Conservation (phyloP, 2,329 filamentous ascomycete species). For the Didymellaceae sp. region DNA sequence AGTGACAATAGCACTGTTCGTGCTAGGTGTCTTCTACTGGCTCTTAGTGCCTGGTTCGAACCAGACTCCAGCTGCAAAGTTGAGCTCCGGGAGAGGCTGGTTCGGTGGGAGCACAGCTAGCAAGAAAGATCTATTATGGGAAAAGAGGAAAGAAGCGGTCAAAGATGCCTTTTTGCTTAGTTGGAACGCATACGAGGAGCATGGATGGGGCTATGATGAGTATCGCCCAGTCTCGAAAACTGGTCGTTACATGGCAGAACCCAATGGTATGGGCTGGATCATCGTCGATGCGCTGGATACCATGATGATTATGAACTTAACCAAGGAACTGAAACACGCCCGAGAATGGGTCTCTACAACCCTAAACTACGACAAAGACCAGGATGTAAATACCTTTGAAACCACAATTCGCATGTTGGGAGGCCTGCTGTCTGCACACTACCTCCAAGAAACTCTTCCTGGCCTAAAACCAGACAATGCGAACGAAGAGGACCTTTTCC, state of each 20-base stretch:
- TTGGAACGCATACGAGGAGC: slow-evolving; percentile 89
- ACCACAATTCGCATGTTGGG: slow-evolving; percentile 98
- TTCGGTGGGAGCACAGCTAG: slow-evolving; percentile 31
- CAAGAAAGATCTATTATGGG: slow-evolving; percentile 65
- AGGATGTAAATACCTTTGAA: slow-evolving; percentile 97
- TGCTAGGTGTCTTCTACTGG: slow-evolving; percentile 71
- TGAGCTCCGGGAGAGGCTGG: slow-evolving; percentile 42
- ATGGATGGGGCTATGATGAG: slow-evolving; percentile 96
- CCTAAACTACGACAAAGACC: slow-evolving; percentile 86
- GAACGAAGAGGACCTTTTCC: slow-evolving; percentile 85
- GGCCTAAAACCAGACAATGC: slow-evolving; percentile 76
- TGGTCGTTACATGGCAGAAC: slow-evolving; percentile 78
- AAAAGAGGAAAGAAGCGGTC: slow-evolving; percentile 76
- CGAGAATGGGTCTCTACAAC: slow-evolving; percentile 85
- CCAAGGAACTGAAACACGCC: slow-evolving; percentile 80
- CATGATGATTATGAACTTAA: slow-evolving; percentile 97
- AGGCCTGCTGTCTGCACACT: slow-evolving; percentile 89
- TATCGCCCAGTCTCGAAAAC: slow-evolving; percentile 83
- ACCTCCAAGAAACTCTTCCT: slow-evolving; percentile 84
- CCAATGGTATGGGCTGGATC: slow-evolving; percentile 93
- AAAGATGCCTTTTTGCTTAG: slow-evolving; percentile 89
- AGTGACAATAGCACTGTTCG: slow-evolving; percentile 58
- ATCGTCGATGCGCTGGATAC: slow-evolving; percentile 96
- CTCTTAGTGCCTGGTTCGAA: slow-evolving; percentile 59
- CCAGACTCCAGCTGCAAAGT: slow-evolving; percentile 49